Evolutionary conservation across 2,329 filamentous ascomycete species (phyloP).

Genomic region (Blastomyces gilchristii): DNA sequence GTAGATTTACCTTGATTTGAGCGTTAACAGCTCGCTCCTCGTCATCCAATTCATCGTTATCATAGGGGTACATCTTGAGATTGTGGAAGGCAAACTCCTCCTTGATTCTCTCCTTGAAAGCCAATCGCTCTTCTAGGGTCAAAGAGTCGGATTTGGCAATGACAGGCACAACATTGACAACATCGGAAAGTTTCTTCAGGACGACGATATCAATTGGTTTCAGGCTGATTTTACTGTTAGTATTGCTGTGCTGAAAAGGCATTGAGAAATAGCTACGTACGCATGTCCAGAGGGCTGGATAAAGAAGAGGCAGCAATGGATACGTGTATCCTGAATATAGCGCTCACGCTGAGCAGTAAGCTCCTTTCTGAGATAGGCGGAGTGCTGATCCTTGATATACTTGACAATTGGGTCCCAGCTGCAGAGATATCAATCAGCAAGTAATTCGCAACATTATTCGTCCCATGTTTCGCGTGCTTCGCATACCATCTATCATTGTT

Average conservation of each 20-base stretch:
- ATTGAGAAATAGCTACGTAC: conserved; percentile 23
- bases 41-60: conserved; percentile 96
- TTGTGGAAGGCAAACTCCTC: conserved; percentile 99
- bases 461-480: conserved; percentile 28
- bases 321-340: conserved; percentile 98
- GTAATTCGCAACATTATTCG: conserved; percentile 5
- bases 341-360: conserved; percentile 97
- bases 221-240: conserved; percentile 39
- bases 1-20: conserved; percentile 73
- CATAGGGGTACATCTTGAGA: conserved; percentile 99
- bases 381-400: conserved; percentile 99
- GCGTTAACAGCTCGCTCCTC: conserved; percentile 90
- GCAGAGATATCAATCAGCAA: conserved; percentile 7
- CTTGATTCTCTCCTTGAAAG: conserved; percentile 99
- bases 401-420: conserved; percentile 99
- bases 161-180: conserved; percentile 97
- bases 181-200: conserved; percentile 97
- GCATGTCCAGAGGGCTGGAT: conserved; percentile 98
- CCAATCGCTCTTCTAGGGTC: conserved; percentile 86
- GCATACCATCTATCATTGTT: conserved; percentile 91
- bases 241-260: not conserved
- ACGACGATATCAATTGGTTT: conserved; percentile 99
- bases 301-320: conserved; percentile 99
- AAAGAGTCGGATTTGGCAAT: conserved; percentile 97
- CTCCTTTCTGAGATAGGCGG: conserved; percentile 96